phyloP scores from a whole-genome alignment of 2,329 filamentous ascomycete genomes.

The Colletotrichum horii region DNA sequence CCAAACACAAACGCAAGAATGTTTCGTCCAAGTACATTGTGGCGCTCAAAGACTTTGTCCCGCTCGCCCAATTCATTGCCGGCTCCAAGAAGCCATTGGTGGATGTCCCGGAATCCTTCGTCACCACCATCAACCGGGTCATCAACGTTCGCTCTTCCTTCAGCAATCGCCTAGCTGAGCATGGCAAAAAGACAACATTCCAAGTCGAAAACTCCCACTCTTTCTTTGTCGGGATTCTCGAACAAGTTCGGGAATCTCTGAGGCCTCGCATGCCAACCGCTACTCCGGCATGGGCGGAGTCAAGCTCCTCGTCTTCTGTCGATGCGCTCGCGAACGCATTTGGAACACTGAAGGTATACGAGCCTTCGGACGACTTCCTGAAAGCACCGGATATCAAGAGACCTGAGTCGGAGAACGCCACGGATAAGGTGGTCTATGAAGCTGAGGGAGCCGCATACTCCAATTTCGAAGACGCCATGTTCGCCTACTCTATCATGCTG shows the following conservation, averaged over 20 bases:
- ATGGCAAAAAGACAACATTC: neutral
- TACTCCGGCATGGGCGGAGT: neutral
- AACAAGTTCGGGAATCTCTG: neutral
- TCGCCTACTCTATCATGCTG: neutral
- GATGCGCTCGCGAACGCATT: neutral
- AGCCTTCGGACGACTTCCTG: neutral
- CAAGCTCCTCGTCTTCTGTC: neutral
- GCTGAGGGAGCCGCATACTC: neutral
- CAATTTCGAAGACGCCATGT: neutral
- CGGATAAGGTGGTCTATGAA: neutral
- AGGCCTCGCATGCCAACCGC: neutral
- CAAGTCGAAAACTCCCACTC: neutral
- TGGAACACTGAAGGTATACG: neutral
- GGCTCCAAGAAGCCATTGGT: neutral
- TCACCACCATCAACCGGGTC: neutral
- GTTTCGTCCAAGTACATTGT: neutral
- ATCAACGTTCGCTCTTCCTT: neutral
- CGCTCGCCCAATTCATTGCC: neutral
- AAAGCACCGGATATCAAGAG: neutral
- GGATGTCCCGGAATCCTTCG: neutral
- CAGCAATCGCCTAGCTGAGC: neutral
- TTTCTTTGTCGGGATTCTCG: neutral
- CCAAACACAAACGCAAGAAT: neutral
- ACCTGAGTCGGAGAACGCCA: neutral
- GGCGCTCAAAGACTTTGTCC: neutral